These are phyloP conservation scores for Cryomyces antarcticus DNA, from an alignment of 495 filamentous ascomycete genomes.

Conservation along the genomic window DNA sequence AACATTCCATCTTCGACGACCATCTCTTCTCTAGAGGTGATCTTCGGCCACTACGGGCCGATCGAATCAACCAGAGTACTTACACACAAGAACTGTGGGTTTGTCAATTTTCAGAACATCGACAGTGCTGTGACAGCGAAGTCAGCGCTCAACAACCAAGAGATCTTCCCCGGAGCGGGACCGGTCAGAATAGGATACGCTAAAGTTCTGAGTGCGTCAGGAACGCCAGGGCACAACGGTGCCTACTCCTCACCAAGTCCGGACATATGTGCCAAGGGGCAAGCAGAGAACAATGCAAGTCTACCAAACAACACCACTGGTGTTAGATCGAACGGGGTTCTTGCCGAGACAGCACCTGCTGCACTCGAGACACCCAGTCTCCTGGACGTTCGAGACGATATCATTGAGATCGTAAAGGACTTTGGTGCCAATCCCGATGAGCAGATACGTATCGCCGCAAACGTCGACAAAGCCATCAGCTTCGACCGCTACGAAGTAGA, in stretches of 20 bases:
- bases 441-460: conserved; percentile 44
- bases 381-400: conserved; percentile 56
- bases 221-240: conserved; percentile 66
- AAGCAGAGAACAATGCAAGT: conserved; percentile 24
- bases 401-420: conserved; percentile 66
- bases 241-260: conserved; percentile 86
- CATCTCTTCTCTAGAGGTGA: conserved; percentile 73
- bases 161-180: conserved; percentile 93
- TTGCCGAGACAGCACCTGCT: conserved; percentile 22
- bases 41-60: conserved; percentile 76
- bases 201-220: conserved; percentile 76
- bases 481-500: conserved; percentile 57
- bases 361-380: conserved; percentile 40
- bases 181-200: conserved; percentile 92
- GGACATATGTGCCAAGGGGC: conserved; percentile 46
- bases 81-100: conserved; percentile 97
- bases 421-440: conserved; percentile 82
- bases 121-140: conserved; percentile 83
- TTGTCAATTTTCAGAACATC: conserved; percentile 85
- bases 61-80: conserved; percentile 85
- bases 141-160: conserved; percentile 74
- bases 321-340: conserved; percentile 19
- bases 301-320: conserved; percentile 11
- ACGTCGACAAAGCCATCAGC: conserved; percentile 53
- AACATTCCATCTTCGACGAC: conserved; percentile 97